Conservation (phyloP, 164 flowering plant species). For the Protea cynaroides region DNA sequence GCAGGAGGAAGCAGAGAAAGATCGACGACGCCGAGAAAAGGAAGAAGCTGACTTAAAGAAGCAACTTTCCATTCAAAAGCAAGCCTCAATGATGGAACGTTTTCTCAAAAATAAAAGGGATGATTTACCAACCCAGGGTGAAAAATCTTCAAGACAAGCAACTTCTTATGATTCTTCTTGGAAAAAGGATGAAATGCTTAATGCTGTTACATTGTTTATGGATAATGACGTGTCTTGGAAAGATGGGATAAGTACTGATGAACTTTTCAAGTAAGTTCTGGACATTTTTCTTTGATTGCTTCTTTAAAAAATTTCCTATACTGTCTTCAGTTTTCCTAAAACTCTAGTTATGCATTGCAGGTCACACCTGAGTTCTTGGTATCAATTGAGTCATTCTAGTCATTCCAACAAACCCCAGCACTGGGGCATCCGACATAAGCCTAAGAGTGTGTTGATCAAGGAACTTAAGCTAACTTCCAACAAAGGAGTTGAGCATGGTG, state of each 20-base stretch:
- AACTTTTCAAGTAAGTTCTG: conserved; percentile 46
- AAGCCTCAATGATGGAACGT: conserved; percentile 89
- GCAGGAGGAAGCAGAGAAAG: conserved; percentile 75
- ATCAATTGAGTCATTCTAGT: conserved; percentile 29
- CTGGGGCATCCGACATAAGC: conserved; percentile 79
- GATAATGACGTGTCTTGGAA: conserved; percentile 44
- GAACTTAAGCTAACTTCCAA: conserved; percentile 59
- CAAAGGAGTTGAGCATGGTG: conserved; percentile 26
- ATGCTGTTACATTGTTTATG: conserved; percentile 46
- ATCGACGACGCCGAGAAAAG: conserved; percentile 60
- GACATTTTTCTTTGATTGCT: background rate
- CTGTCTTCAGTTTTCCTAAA: background rate
- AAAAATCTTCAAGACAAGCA: conserved; percentile 22
- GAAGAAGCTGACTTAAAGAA: conserved; percentile 69
- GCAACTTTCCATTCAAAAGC: conserved; percentile 62
- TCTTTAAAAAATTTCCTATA: background rate
- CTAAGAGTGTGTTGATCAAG: conserved; percentile 60
- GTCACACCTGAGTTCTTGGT: conserved; percentile 65
- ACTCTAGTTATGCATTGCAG: conserved; percentile 29
- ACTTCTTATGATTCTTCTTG: conserved; percentile 15
- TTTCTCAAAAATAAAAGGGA: conserved; percentile 59
- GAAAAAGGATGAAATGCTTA: conserved; percentile 18
- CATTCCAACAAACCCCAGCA: conserved; percentile 39
- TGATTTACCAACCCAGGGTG: conserved; percentile 22
- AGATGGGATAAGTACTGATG: conserved; percentile 22